Percentiles rank a stretch among this genome's conserved stretches.
Evolutionary conservation across 352 stramenopile species (phyloP).

Genomic region (Elongisporangium prolatum): DNA sequence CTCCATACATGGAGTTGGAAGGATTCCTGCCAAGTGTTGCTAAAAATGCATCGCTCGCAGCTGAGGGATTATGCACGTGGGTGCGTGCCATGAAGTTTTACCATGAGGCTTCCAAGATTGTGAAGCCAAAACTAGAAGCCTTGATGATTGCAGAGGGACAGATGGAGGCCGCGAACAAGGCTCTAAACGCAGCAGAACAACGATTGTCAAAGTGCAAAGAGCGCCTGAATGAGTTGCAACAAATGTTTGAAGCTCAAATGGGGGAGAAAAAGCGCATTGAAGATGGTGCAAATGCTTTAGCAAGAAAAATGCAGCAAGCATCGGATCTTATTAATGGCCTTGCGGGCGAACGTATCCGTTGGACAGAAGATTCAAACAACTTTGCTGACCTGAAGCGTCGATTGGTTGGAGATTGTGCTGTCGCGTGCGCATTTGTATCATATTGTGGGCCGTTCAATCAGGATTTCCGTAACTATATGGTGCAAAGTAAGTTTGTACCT

Average conservation of each 20-base stretch:
- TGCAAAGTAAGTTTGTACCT: constrained; percentile 95
- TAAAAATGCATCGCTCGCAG: constrained; percentile 95
- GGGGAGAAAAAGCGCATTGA: constrained; percentile 96
- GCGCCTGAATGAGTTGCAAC: constrained; percentile 92
- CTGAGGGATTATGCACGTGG: constrained; percentile 97
- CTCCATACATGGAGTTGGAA: constrained; percentile 96
- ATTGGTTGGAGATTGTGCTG: constrained; percentile 96
- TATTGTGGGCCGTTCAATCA: constrained; percentile 99
- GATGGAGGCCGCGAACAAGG: constrained; percentile 97
- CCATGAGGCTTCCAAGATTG: constrained; percentile 97
- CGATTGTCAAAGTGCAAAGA: constrained; percentile 93
- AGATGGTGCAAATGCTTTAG: constrained; percentile 92
- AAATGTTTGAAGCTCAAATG: constrained; percentile 97
- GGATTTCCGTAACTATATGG: constrained; percentile 95
- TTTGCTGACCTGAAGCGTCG: constrained; percentile 96
- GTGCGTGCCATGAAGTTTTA: constrained; percentile 99
- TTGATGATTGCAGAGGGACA: constrained; percentile 94
- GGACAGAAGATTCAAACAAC: constrained; percentile 97
- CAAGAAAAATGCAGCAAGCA: constrained; percentile 97
- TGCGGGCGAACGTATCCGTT: constrained; percentile 93
- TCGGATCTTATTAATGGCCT: constrained; percentile 96
- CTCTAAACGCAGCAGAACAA: constrained; percentile 90
- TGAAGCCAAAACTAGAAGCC: constrained; percentile 98
- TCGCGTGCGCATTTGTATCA: constrained; percentile 96
- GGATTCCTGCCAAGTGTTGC: constrained; percentile 94